Evolutionary conservation across 1,284 basidiomycete species (phyloP).

Genomic region (Rhodotorula sp.): DNA sequence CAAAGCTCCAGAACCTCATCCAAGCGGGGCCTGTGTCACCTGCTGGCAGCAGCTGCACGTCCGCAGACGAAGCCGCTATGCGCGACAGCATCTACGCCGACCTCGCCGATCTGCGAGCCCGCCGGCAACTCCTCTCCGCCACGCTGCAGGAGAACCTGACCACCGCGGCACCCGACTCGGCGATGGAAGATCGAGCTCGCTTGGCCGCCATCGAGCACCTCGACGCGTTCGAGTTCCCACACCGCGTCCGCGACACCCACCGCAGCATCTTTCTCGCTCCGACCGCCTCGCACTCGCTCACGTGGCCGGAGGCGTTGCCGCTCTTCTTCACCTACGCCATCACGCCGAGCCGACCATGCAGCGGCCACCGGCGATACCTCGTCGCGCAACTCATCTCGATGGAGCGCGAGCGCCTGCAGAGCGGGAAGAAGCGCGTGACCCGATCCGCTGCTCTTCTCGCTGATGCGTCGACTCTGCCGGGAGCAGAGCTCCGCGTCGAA

Average conservation of each 20-base stretch:
- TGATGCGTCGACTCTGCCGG: too few species aligned
- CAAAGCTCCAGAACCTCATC: conserved; percentile 8
- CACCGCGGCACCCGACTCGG: background rate
- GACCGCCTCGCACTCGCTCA: background rate
- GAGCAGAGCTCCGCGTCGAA: conserved; percentile 1
- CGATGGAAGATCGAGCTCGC: conserved; percentile 1
- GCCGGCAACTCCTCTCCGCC: conserved; percentile 9
- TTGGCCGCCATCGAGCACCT: conserved; percentile 18
- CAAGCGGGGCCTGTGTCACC: background rate
- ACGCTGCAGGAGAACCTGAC: background rate
- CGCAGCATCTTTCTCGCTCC: conserved; percentile 1
- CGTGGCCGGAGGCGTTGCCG: conserved; percentile 15
- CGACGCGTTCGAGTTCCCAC: conserved; percentile 33
- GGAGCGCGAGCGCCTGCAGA: conserved; percentile 21
- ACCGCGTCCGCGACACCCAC: conserved; percentile 10
- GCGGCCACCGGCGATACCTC: conserved; percentile 24
- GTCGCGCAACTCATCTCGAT: conserved; percentile 27
- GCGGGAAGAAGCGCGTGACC: background rate
- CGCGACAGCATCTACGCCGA: conserved; percentile 22
- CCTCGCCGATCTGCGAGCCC: conserved; percentile 13
- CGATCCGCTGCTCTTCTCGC: background rate
- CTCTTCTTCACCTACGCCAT: conserved; percentile 38
- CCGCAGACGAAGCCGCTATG: conserved; percentile 1
- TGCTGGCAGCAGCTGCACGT: background rate
- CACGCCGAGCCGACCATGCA: conserved; percentile 13